Evolutionary conservation across 176 grass and related monocot genomes (phyloP).

Genomic region (Metroxylon sagu): DNA sequence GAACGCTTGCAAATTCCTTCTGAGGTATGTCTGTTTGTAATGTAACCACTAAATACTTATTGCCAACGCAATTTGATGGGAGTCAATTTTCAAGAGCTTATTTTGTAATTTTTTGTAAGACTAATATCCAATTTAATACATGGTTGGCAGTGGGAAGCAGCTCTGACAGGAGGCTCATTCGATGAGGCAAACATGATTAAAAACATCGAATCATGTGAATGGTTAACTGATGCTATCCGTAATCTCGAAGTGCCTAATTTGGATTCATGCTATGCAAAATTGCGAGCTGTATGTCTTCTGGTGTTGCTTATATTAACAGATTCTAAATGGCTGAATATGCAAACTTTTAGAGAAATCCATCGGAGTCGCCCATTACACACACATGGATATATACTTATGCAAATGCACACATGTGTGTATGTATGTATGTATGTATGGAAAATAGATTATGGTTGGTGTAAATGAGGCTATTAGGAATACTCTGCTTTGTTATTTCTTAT

Average conservation of each 20-base stretch:
- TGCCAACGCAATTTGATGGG: not conserved
- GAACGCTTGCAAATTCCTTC: constrained; percentile 60
- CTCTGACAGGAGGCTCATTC: constrained; percentile 78
- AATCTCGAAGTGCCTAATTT: constrained; percentile 80
- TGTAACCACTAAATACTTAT: no score
- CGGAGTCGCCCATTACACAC: no score
- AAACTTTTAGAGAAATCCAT: no score
- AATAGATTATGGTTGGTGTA: no score
- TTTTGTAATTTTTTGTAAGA: not conserved
- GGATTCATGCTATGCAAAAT: constrained; percentile 68
- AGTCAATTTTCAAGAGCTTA: not conserved
- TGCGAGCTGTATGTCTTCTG: constrained; percentile 61
- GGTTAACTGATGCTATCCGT: constrained; percentile 77
- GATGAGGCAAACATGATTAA: constrained; percentile 78
- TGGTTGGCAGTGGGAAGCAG: constrained; percentile 53
- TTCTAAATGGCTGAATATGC: no score
- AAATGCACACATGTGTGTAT: no score
- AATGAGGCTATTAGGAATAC: no score
- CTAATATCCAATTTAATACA: not conserved
- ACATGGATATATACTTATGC: no score
- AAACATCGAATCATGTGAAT: constrained; percentile 95
- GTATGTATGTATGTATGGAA: no score
- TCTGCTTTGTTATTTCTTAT: no score
- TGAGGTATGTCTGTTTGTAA: constrained; percentile 32
- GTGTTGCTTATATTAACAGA: not conserved